Percentiles rank a stretch among this genome's conserved stretches.
These are phyloP conservation scores for Polymyxa betae DNA, from an alignment of 208 protist genomes.

Conservation along the genomic window DNA sequence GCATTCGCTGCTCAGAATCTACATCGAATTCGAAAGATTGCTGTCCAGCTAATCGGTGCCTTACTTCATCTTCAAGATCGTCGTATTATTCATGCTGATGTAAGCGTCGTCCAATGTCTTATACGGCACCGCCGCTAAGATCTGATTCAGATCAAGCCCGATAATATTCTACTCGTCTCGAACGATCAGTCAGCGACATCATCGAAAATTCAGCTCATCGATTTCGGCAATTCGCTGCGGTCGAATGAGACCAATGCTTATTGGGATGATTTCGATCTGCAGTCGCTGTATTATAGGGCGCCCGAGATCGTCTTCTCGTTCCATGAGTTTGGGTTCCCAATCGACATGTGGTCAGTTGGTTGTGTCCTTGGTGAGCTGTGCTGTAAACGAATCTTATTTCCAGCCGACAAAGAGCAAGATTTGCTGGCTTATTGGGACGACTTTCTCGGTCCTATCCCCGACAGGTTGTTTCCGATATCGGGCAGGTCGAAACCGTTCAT, in stretches of 20 bases:
- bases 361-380: conserved; percentile 19
- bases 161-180: neutral
- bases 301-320: neutral
- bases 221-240: conserved; percentile 3
- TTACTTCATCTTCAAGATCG: neutral
- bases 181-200: neutral
- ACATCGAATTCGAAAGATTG: neutral
- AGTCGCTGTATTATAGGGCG: neutral
- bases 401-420: neutral
- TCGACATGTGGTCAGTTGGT: conserved; percentile 37
- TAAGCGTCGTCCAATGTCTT: neutral
- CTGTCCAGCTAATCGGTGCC: neutral
- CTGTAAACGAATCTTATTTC: neutral
- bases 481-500: neutral
- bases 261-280: conserved; percentile 32
- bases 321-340: neutral
- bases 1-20: neutral
- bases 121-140: neutral
- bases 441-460: neutral
- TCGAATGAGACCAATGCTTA: neutral
- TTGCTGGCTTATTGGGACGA: neutral
- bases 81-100: conserved; percentile 16
- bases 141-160: conserved; percentile 13
- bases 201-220: neutral
- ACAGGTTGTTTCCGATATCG: neutral